These are phyloP conservation scores for Hypericum androsaemum DNA, from an alignment of 345 rosid species.

Conservation along the genomic window DNA sequence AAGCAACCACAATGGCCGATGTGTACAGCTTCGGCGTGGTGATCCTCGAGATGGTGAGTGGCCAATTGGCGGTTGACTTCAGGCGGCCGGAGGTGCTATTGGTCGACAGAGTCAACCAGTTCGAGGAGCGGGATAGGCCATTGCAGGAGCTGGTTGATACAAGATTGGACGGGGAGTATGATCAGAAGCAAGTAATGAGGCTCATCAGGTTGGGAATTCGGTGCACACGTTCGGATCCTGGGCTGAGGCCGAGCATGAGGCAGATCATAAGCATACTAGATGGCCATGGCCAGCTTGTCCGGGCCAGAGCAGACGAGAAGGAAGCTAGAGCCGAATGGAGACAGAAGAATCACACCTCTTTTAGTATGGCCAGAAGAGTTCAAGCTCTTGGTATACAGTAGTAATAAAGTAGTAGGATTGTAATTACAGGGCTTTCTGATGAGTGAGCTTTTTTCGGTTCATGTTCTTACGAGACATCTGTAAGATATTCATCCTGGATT, in stretches of 20 bases:
- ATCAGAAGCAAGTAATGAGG: constrained; percentile 41
- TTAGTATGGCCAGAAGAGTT: constrained; percentile 59
- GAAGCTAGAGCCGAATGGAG: constrained; percentile 63
- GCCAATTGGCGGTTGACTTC: constrained; percentile 80
- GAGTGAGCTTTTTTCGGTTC: no score
- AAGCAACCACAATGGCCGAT: constrained; percentile 75
- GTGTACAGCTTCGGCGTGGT: constrained; percentile 86
- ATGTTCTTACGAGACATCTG: no score
- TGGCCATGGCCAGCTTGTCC: constrained; percentile 48
- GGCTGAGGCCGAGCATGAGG: constrained; percentile 63
- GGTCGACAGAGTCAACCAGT: constrained; percentile 43
- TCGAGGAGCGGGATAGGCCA: constrained; percentile 38
- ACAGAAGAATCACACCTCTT: constrained; percentile 42
- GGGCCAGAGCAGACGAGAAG: constrained; percentile 22
- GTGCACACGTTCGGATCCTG: constrained; percentile 72
- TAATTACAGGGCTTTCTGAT: no score
- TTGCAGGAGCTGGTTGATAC: constrained; percentile 50
- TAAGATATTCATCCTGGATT: no score
- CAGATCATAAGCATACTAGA: constrained; percentile 81
- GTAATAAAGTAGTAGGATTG: no score
- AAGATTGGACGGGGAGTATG: constrained; percentile 37
- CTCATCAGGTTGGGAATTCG: constrained; percentile 54
- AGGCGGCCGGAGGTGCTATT: constrained; percentile 63
- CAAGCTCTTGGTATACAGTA: constrained; percentile 83
- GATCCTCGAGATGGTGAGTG: constrained; percentile 77